Base-by-base conservation (phyloP, 2,329 filamentous ascomycete species). In the Xylariaceae sp. region DNA sequence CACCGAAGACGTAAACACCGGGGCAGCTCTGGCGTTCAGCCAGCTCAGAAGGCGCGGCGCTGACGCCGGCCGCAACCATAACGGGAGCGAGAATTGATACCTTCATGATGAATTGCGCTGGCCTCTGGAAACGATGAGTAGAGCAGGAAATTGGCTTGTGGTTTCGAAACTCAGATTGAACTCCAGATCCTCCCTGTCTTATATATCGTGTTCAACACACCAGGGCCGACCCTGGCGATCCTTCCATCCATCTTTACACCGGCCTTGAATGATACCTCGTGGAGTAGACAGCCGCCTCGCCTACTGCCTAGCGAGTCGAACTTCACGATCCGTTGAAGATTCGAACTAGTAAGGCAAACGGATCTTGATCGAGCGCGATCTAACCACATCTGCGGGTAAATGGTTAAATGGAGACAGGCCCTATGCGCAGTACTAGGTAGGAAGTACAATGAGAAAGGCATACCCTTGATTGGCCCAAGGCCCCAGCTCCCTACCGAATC, bases 1-100 rank as follows among this genome's bases (percentile, higher is more conserved):
- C 59, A 7, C 59, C 59, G 44, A 61, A 61, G 44, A 61, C 41
- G 47, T 58, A 60, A 44, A 60, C 21, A 29, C 26, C 34, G 13
- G 58, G 55, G 37, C 58, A 60, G 48, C 49, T 59, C 46, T 55
- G 52, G 13, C 53, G 54, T 40, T 52, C 52, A 7, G 34, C 49
- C 18, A 58, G 37, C 41, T 49, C 55, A 22, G 53, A 44, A 3
- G 56, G 50, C 42, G 47, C 48, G 13, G 58, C 53, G 53, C 34
- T 39, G 13, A 53, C 58, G 8, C 45, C 16, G n/a, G 37, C 55
- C n/a, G 53, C 53, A 6, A 50, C 58, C 22, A 55, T n/a, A 19
- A 56, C 19, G 7, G 49, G 53, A 46, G 44, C 32, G 21, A 56
- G 18, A 16, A 51, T 21, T 15, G 45, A 44, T 40, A 43, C 30